Evolutionary conservation across 768 basidiomycete genomes (phyloP), one percentile per base, ranked within the genome.

Genomic region (Pleurotus ostreatus): DNA sequence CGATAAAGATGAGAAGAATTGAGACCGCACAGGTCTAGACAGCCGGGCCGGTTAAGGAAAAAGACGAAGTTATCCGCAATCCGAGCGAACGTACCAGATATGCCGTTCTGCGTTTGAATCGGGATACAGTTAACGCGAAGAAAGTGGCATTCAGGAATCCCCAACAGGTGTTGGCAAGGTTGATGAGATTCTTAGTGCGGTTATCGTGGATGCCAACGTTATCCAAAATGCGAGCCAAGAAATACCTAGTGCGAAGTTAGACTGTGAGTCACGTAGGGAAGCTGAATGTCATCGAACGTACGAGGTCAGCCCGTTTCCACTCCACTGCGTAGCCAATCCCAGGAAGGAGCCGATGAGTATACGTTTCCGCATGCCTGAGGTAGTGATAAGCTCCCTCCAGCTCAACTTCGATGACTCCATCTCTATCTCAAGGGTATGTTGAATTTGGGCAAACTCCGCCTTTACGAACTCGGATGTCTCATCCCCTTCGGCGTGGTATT

Each of bases 401-500:
- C 76, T 75, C 18, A 74, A 66, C 58, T 77, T 76, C 5, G 72
- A 61, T 5, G 68, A 74, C 65, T 81, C 79, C 59, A 67, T 64
- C 66, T 84, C 81, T 34, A 83, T 63, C 61, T 79, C 76, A 4
- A 85, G 63, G 0, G 83, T 84, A 57, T 74, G 71, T 62, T 81
- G 73, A 57, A 85, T 85, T 67, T 84, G 74, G 2, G 73, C 70
- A 60, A 73, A 84, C 62, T 85, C 83, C 0, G 82, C 80, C 61
- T 78, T 78, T 49, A 81, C 82, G 47, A 85, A 79, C 57, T 80
- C 79, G 1, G 79, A 78, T 37, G 73, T 62, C 15, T 69, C 64
- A 59, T 86, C 76, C 2, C 83, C 82, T 55, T 85, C 84, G 0
- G 80, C 84, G 59, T 85, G 84, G 52, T 84, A 85, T 56, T 80